Conservation (phyloP, 495 filamentous ascomycete genomes). For the Parathielavia hyrcaniae region DNA sequence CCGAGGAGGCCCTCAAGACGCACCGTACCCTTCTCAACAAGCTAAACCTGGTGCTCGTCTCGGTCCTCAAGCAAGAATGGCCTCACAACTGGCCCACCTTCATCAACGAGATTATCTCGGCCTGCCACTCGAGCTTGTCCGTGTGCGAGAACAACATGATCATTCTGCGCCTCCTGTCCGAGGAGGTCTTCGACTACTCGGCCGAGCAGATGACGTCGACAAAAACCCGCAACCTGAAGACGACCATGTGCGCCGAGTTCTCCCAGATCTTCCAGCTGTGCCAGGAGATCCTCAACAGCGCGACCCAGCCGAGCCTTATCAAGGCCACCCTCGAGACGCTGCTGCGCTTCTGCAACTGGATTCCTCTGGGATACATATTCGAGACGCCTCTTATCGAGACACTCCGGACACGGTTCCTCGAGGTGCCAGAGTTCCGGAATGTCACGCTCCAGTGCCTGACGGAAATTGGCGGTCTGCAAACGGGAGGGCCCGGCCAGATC, state of each 20-base stretch:
- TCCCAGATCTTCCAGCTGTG: slow-evolving; percentile 96
- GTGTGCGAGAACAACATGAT: slow-evolving; percentile 99
- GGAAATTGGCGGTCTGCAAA: slow-evolving; percentile 89
- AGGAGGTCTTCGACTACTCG: slow-evolving; percentile 98
- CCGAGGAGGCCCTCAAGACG: slow-evolving; percentile 73
- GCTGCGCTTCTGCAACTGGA: slow-evolving; percentile 97
- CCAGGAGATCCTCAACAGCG: slow-evolving; percentile 82
- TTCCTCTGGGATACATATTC: slow-evolving; percentile 95
- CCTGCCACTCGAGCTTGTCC: slow-evolving; percentile 86
- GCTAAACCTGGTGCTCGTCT: slow-evolving; percentile 93
- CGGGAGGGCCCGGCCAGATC: slow-evolving; percentile 52
- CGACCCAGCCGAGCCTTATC: slow-evolving; percentile 79
- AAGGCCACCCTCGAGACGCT: slow-evolving; percentile 93
- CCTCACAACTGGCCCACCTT: slow-evolving; percentile 99
- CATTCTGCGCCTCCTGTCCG: slow-evolving; percentile 88
- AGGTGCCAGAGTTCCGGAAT: slow-evolving; percentile 88
- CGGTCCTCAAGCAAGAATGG: slow-evolving; percentile 98
- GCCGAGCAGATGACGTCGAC: slow-evolving; percentile 96
- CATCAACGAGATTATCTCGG: slow-evolving; percentile 98
- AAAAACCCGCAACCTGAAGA: slow-evolving; percentile 93
- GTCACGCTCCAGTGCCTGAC: slow-evolving; percentile 94
- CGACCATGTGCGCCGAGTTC: slow-evolving; percentile 96
- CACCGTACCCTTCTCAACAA: slow-evolving; percentile 92
- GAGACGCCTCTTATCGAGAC: slow-evolving; percentile 96
- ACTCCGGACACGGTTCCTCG: slow-evolving; percentile 79